A percentile compares a stretch with the other conserved stretches of the same genome.
Evolutionary conservation across 352 stramenopile genomes (phyloP).

Genomic region (Phytophthora podocarpi): DNA sequence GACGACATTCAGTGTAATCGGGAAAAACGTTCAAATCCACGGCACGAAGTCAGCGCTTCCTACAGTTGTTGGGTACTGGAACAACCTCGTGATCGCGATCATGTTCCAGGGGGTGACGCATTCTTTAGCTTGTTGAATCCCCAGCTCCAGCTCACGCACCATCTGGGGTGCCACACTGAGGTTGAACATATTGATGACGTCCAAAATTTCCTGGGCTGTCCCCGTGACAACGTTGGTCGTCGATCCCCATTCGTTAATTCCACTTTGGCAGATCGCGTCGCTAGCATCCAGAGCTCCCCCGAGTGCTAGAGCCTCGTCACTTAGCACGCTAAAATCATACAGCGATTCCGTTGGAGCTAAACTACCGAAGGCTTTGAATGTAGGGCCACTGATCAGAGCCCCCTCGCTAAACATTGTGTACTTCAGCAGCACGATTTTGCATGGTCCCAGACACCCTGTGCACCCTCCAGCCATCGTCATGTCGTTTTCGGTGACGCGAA

Average conservation of each 20-base stretch:
- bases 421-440: constrained; percentile 18
- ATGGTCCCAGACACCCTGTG: constrained; percentile 11
- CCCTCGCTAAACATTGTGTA: constrained; percentile 1
- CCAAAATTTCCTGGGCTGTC: background rate
- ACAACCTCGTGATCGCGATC: constrained; percentile 1
- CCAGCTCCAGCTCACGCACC: constrained; percentile 1
- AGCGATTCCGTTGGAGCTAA: background rate
- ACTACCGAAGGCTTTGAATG: background rate
- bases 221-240: background rate
- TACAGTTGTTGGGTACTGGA: background rate
- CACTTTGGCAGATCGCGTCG: constrained; percentile 14
- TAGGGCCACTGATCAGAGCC: background rate
- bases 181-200: background rate
- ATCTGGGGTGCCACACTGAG: constrained; percentile 1
- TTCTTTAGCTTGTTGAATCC: background rate
- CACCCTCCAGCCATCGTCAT: constrained; percentile 19
- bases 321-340: constrained; percentile 18
- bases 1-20: constrained; percentile 2
- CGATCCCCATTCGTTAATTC: background rate
- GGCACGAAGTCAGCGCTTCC: background rate
- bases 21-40: background rate
- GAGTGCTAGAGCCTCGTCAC: constrained; percentile 3
- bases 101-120: constrained; percentile 1
- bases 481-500: constrained; percentile 21
- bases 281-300: background rate